Conservation (phyloP, 139 green algal species). For the Chlamydomonas schloesseri region DNA sequence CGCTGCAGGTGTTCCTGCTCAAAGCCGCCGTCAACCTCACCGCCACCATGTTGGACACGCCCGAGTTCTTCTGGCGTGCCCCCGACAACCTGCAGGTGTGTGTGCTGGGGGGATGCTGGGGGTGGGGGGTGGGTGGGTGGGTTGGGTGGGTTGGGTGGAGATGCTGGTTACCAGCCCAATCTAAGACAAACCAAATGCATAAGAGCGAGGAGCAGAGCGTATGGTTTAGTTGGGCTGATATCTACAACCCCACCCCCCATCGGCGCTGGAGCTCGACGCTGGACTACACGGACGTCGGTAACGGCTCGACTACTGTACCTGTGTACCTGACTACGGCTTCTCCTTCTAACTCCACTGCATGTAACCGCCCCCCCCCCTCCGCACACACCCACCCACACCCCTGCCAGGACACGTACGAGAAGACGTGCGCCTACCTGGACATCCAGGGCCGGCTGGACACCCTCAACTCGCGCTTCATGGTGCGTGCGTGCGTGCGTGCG, state of each 20-base stretch:
- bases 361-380: too few species aligned
- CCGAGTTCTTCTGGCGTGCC: conserved; percentile 72
- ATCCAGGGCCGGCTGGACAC: conserved; percentile 55
- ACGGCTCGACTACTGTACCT: too few species aligned
- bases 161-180: too few species aligned
- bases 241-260: too few species aligned
- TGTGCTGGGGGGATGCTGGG: background rate
- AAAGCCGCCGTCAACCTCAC: conserved; percentile 73
- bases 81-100: conserved; percentile 62
- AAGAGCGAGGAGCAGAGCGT: too few species aligned
- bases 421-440: conserved; percentile 53
- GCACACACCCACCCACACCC: too few species aligned
- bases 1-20: conserved; percentile 71
- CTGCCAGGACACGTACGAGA: conserved; percentile 38
- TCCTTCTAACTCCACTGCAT: too few species aligned
- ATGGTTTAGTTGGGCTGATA: too few species aligned
- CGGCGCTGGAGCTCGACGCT: too few species aligned
- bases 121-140: background rate
- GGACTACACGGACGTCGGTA: too few species aligned
- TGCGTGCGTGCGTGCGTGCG: background rate
- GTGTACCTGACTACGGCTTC: too few species aligned
- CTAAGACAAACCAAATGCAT: too few species aligned
- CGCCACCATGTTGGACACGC: conserved; percentile 70
- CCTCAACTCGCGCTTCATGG: conserved; percentile 43
- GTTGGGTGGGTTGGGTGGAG: background rate